A percentile compares a stretch with the other conserved stretches of the same genome.
Evolutionary conservation across 352 stramenopile genomes (phyloP).

Genomic region (Blastocystis sp.): DNA sequence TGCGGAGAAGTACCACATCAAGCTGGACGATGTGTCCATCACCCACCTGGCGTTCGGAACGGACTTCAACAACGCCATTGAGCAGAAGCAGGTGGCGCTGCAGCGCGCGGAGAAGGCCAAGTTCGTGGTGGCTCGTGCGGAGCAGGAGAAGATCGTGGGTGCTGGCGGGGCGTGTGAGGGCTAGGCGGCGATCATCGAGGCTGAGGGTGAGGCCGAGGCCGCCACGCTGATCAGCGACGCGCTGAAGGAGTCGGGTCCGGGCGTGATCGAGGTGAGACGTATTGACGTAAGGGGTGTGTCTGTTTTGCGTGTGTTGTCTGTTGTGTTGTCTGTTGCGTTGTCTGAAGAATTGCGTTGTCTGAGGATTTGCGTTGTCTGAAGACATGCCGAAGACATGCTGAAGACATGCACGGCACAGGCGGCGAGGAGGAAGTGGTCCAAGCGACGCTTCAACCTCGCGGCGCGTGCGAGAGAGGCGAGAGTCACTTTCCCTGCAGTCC

Average conservation of each 20-base stretch:
- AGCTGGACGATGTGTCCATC: constrained; percentile 98
- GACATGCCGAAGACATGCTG: no score
- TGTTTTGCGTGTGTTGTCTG: constrained; percentile 19
- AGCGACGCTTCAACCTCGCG: no score
- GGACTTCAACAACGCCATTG: constrained; percentile 98
- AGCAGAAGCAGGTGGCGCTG: constrained; percentile 98
- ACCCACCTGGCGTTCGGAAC: constrained; percentile 96
- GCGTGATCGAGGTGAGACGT: constrained; percentile 97
- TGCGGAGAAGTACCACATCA: constrained; percentile 72
- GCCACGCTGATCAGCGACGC: constrained; percentile 94
- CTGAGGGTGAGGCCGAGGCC: constrained; percentile 94
- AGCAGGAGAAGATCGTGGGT: constrained; percentile 89
- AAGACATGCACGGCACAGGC: no score
- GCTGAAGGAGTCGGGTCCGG: constrained; percentile 91
- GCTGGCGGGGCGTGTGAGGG: constrained; percentile 73
- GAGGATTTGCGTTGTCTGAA: no score
- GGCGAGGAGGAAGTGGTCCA: no score
- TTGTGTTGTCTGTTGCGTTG: background rate
- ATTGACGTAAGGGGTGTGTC: constrained; percentile 81
- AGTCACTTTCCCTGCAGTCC: constrained; percentile 27
- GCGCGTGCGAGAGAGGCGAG: background rate
- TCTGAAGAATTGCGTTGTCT: background rate
- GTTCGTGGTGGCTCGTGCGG: constrained; percentile 96
- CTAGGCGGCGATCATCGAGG: constrained; percentile 84
- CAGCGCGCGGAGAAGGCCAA: constrained; percentile 98